Percentiles rank a stretch among this genome's conserved stretches.
Evolutionary conservation across 345 rosid genomes (phyloP).

Genomic region (Hirschfeldia incana): DNA sequence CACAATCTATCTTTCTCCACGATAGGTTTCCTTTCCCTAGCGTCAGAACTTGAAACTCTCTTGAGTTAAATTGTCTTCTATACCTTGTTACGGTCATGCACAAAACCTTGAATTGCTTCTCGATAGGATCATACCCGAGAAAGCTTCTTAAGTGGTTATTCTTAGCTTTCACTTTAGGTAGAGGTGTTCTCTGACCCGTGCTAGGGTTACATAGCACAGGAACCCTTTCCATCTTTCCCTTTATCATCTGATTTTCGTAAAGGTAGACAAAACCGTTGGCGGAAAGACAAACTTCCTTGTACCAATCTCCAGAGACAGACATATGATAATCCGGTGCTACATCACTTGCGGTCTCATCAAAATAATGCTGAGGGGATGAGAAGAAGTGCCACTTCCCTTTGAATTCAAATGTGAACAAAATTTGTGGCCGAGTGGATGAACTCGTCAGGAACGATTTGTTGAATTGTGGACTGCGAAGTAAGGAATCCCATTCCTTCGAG

Average conservation of each 20-base stretch:
- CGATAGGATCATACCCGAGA: constrained; percentile 8
- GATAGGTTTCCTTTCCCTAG: not conserved
- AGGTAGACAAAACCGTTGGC: not conserved
- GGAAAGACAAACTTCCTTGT: not conserved
- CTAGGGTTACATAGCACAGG: constrained; percentile 10
- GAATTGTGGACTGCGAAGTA: not conserved
- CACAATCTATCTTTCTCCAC: not conserved
- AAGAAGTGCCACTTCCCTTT: not conserved
- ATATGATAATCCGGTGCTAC: not conserved
- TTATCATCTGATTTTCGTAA: not conserved
- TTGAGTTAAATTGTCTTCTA: not conserved
- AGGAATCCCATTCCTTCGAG: not conserved
- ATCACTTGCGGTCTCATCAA: not conserved
- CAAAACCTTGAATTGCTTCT: not conserved
- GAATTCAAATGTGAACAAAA: not conserved
- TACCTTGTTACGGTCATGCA: not conserved
- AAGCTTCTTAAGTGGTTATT: not conserved
- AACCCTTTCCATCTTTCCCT: not conserved
- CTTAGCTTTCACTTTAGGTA: not conserved
- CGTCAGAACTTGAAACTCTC: not conserved
- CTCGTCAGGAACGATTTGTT: not conserved
- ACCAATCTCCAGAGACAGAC: not conserved
- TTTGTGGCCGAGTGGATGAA: not conserved
- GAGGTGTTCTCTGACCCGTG: not conserved
- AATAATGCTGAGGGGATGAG: not conserved